Conservation (phyloP, 176 grass and related monocot species). For the Melocanna baccifera region DNA sequence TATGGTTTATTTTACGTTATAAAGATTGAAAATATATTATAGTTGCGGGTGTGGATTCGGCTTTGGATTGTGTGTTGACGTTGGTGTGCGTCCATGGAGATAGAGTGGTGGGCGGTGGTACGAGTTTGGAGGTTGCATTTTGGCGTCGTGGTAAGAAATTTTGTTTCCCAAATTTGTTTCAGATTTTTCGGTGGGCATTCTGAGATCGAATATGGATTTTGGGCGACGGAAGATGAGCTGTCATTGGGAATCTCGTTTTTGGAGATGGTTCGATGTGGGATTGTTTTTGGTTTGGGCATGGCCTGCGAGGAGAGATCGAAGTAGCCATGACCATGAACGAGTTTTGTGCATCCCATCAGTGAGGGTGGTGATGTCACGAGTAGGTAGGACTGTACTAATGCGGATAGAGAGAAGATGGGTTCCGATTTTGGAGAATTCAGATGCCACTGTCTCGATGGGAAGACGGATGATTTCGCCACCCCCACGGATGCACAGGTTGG, state of each 20-base stretch:
- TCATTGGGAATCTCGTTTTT: not conserved
- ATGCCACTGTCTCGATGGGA: not conserved
- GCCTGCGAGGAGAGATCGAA: not conserved
- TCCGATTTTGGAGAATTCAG: not conserved
- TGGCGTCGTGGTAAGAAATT: conserved; percentile 14
- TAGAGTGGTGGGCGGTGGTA: conserved; percentile 9
- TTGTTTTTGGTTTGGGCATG: not conserved
- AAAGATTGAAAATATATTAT: too few relatives aligned
- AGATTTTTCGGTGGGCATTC: not conserved
- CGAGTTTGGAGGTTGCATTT: conserved; percentile 36
- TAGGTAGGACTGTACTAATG: not conserved
- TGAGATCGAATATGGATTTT: not conserved
- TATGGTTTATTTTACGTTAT: too few relatives aligned
- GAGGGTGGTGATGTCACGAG: conserved; percentile 24
- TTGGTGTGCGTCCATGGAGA: conserved; percentile 26
- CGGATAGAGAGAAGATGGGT: not conserved
- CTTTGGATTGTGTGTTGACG: not conserved
- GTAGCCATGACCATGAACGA: conserved; percentile 8
- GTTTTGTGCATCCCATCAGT: conserved; percentile 26
- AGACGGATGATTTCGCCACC: not conserved
- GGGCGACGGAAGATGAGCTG: not conserved
- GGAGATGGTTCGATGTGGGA: not conserved
- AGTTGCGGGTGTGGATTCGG: not conserved
- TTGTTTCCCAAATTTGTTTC: not conserved
- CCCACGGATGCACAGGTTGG: not conserved